Evolutionary conservation across 257 asterid species (phyloP).

Genomic region (Misopates orontium): DNA sequence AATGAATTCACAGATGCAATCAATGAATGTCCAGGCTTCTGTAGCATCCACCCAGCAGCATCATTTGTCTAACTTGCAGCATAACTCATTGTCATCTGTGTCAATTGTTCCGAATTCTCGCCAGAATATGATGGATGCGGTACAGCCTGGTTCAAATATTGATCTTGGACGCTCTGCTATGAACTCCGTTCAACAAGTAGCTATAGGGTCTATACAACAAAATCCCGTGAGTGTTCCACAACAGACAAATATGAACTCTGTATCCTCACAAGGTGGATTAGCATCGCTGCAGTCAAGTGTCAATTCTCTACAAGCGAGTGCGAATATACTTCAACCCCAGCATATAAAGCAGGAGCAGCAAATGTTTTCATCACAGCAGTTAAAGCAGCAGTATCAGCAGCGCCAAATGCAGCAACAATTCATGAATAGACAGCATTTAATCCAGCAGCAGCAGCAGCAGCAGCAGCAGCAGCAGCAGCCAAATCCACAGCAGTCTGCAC

Average conservation of each 20-base stretch:
- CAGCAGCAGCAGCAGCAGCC: slow-evolving; percentile 53
- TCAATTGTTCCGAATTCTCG: slow-evolving; percentile 70
- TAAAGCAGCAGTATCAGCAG: slow-evolving; percentile 74
- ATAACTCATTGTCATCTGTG: slow-evolving; percentile 54
- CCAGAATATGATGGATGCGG: slow-evolving; percentile 59
- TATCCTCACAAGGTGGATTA: slow-evolving; percentile 65
- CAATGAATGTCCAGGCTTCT: slow-evolving; percentile 58
- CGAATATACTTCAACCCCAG: slow-evolving; percentile 71
- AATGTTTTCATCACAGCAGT: slow-evolving; percentile 62
- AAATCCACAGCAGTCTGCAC: slow-evolving; percentile 59
- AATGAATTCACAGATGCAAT: slow-evolving; percentile 70
- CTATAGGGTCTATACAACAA: slow-evolving; percentile 72
- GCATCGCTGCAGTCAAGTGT: slow-evolving; percentile 59
- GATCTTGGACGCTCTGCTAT: slow-evolving; percentile 71
- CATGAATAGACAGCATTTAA: slow-evolving; percentile 58
- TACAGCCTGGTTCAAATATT: slow-evolving; percentile 59
- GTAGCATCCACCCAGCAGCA: slow-evolving; percentile 52
- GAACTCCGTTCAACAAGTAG: slow-evolving; percentile 76
- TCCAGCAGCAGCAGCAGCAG: slow-evolving; percentile 58
- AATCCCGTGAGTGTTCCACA: slow-evolving; percentile 70
- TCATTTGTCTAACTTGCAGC: slow-evolving; percentile 61
- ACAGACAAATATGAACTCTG: slow-evolving; percentile 62
- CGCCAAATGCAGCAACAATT: slow-evolving; percentile 60
- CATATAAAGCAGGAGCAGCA: slow-evolving; percentile 85
- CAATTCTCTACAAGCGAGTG: slow-evolving; percentile 57